phyloP scores from a whole-genome alignment of 2,329 filamentous ascomycete species.

The Colletotrichum kahawae region DNA sequence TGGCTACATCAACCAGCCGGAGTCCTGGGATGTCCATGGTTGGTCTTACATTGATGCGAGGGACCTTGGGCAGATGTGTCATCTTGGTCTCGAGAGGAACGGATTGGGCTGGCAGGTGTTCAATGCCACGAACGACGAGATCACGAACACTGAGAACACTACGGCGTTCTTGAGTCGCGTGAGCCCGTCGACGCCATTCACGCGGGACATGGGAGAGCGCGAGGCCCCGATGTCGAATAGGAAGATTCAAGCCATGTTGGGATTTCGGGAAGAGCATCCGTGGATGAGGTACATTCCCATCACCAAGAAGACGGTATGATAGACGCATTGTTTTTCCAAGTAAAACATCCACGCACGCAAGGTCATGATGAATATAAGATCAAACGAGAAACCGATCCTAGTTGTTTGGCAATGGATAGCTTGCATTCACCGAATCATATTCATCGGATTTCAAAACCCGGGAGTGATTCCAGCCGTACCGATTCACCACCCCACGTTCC shows the following conservation, averaged over 20 bases:
- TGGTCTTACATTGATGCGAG: conserved; percentile 69
- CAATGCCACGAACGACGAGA: conserved; percentile 68
- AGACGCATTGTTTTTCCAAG: background rate
- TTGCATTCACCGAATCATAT: background rate
- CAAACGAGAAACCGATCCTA: background rate
- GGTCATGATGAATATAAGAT: background rate
- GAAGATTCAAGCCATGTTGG: conserved; percentile 63
- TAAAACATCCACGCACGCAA: background rate
- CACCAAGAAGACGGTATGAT: background rate
- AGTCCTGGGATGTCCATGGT: conserved; percentile 58
- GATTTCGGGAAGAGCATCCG: conserved; percentile 63
- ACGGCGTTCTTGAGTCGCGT: conserved; percentile 54
- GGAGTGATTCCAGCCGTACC: background rate
- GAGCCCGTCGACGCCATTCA: conserved; percentile 55
- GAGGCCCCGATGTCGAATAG: conserved; percentile 66
- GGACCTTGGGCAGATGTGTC: conserved; percentile 66
- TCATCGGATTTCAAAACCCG: background rate
- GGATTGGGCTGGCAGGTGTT: conserved; percentile 68
- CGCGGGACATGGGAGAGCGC: conserved; percentile 59
- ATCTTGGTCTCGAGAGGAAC: conserved; percentile 55
- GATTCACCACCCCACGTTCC: background rate
- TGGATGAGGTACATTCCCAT: conserved; percentile 42
- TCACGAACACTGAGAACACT: conserved; percentile 58
- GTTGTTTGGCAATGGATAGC: no score
- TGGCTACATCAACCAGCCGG: conserved; percentile 53